Percentiles rank a stretch among this genome's conserved stretches.
Evolutionary conservation across 345 rosid species (phyloP).

Genomic region (Citrus hindsii): DNA sequence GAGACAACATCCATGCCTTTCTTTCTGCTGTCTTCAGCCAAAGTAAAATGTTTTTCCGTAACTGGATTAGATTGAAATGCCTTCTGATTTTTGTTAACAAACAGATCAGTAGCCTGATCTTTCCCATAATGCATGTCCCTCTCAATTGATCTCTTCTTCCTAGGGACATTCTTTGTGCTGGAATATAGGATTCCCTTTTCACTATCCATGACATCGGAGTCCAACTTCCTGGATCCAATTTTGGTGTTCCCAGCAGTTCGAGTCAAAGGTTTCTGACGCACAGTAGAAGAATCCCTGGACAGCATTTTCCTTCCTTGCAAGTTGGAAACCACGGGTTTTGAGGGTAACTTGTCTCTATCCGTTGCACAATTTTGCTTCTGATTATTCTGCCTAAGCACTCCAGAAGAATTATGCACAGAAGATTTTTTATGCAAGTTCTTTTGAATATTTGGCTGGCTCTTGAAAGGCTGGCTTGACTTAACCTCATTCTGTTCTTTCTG

Average conservation of each 20-base stretch:
- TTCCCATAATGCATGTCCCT: slow-evolving; percentile 40
- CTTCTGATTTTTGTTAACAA: slow-evolving; percentile 32
- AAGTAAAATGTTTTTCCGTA: slow-evolving; percentile 31
- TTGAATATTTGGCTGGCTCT: slow-evolving; percentile 48
- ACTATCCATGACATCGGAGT: slow-evolving; percentile 27
- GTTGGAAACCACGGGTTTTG: slow-evolving; percentile 35
- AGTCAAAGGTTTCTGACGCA: slow-evolving; percentile 32
- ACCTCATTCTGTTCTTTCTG: slow-evolving; percentile 55
- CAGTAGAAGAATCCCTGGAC: slow-evolving; percentile 35
- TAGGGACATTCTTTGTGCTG: slow-evolving; percentile 33
- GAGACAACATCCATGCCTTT: slow-evolving; percentile 78
- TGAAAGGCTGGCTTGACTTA: slow-evolving; percentile 50
- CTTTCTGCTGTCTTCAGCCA: slow-evolving; percentile 57
- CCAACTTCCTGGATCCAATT: slow-evolving; percentile 58
- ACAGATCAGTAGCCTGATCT: slow-evolving; percentile 25
- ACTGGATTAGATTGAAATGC: slow-evolving; percentile 27
- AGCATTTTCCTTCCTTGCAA: slow-evolving; percentile 36
- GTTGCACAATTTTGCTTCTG: slow-evolving; percentile 74
- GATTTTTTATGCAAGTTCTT: slow-evolving; percentile 51
- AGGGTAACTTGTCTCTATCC: slow-evolving; percentile 44
- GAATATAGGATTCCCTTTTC: slow-evolving; percentile 40
- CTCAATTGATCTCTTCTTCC: slow-evolving; percentile 68
- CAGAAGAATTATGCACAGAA: slow-evolving; percentile 36
- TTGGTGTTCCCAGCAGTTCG: slow-evolving; percentile 39
- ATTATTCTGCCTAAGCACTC: slow-evolving; percentile 76